These are phyloP conservation scores for Zizania latifolia DNA, from an alignment of 176 grass and related monocot species.

Conservation along the genomic window DNA sequence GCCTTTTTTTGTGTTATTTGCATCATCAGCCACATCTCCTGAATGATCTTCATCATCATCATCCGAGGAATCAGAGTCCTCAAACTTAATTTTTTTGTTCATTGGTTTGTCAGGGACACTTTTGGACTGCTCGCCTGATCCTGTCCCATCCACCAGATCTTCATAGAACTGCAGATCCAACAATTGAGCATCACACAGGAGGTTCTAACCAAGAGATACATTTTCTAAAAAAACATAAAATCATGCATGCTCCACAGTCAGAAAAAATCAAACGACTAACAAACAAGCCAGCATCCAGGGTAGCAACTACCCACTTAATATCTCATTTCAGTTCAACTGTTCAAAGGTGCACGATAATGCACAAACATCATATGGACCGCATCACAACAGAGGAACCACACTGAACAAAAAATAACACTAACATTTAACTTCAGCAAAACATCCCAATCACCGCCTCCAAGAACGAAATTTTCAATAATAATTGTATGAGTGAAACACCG, in stretches of 20 bases:
- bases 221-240: background rate
- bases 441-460: background rate
- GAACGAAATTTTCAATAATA: background rate
- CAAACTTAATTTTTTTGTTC: constrained; percentile 84
- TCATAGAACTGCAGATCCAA: constrained; percentile 68
- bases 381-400: background rate
- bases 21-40: constrained; percentile 37
- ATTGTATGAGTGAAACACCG: no score
- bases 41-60: constrained; percentile 40
- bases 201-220: background rate
- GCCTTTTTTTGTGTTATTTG: constrained; percentile 38
- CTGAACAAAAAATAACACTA: background rate
- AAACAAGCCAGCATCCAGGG: background rate
- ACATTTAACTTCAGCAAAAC: background rate
- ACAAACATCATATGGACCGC: background rate
- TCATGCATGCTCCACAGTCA: background rate
- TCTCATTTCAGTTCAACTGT: background rate
- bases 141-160: constrained; percentile 61
- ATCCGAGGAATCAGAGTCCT: constrained; percentile 76
- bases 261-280: background rate
- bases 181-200: background rate
- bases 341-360: background rate
- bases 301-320: background rate
- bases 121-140: constrained; percentile 26
- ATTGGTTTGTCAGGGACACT: constrained; percentile 44